Evolutionary conservation across 805 yeast genomes (phyloP).

Genomic region (Candida nonsorbophila): DNA sequence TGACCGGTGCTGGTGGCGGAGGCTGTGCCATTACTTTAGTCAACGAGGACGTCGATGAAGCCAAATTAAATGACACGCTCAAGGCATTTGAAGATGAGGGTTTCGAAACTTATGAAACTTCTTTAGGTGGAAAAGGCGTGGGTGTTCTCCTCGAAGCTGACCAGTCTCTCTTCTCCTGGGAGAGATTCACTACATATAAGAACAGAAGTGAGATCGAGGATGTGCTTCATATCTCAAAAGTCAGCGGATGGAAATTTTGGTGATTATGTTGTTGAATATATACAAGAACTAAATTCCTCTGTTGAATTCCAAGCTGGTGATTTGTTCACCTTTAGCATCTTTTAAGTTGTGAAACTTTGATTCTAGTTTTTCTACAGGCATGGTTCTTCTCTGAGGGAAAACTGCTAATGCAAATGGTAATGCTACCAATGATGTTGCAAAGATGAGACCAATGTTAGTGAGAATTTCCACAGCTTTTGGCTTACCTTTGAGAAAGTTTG

Average conservation of each 20-base stretch:
- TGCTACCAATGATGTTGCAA: conserved; percentile 78
- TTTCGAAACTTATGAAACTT: conserved; percentile 72
- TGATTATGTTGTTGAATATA: conserved; percentile 15
- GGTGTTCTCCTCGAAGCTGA: conserved; percentile 38
- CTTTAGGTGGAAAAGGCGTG: conserved; percentile 87
- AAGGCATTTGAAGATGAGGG: conserved; percentile 39
- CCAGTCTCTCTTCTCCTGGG: conserved; percentile 17
- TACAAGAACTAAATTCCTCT: conserved; percentile 67
- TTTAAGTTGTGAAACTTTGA: conserved; percentile 53
- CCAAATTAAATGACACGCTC: conserved; percentile 30
- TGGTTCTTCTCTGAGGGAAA: conserved; percentile 82
- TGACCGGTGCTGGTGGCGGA: conserved; percentile 99
- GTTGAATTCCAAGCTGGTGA: conserved; percentile 73
- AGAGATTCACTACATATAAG: conserved; percentile 31
- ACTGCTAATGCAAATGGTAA: conserved; percentile 94
- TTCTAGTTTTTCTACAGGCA: conserved; percentile 61
- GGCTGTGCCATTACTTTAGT: conserved; percentile 94
- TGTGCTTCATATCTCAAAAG: conserved; percentile 37
- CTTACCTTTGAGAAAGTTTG: conserved; percentile 58
- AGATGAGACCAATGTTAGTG: conserved; percentile 81
- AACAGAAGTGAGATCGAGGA: conserved; percentile 45
- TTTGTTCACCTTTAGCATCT: conserved; percentile 53
- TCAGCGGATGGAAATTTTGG: conserved; percentile 60
- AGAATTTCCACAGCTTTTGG: conserved; percentile 58
- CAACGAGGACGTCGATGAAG: conserved; percentile 35